Evolutionary conservation across 139 green algal species (phyloP).

Genomic region (Picochlorum sp.): DNA sequence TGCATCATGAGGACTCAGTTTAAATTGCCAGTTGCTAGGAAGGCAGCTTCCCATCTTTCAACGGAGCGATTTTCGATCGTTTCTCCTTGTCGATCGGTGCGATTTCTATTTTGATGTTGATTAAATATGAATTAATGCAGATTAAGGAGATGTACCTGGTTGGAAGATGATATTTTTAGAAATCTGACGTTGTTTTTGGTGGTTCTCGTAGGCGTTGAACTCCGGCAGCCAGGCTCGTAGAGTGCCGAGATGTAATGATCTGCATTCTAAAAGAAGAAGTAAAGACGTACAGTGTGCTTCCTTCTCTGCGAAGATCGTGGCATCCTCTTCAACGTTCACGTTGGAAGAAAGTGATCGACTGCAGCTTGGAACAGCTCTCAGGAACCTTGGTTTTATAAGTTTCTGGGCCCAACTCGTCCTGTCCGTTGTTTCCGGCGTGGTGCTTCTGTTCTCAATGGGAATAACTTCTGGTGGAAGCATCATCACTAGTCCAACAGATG

Average conservation of each 20-base stretch:
- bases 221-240: no score
- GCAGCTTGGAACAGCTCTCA: slow-evolving; percentile 21
- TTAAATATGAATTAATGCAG: no score
- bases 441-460: slow-evolving; percentile 73
- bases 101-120: no score
- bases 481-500: slow-evolving; percentile 4
- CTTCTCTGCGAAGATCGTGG: not conserved
- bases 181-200: no score
- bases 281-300: not conserved
- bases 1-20: no score
- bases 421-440: slow-evolving; percentile 58
- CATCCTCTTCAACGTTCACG: not conserved
- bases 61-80: no score
- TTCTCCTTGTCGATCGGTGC: no score
- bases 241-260: not conserved
- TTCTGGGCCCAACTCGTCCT: slow-evolving; percentile 89
- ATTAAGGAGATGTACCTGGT: no score
- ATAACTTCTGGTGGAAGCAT: slow-evolving; percentile 13
- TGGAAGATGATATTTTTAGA: no score
- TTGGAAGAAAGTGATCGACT: not conserved
- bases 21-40: no score
- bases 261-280: not conserved
- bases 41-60: no score
- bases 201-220: no score
- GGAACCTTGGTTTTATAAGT: slow-evolving; percentile 42